Evolutionary conservation across 177 flowering plant species (phyloP), one percentile per base, ranked within the genome.

Genomic region (Tripterygium wilfordii): DNA sequence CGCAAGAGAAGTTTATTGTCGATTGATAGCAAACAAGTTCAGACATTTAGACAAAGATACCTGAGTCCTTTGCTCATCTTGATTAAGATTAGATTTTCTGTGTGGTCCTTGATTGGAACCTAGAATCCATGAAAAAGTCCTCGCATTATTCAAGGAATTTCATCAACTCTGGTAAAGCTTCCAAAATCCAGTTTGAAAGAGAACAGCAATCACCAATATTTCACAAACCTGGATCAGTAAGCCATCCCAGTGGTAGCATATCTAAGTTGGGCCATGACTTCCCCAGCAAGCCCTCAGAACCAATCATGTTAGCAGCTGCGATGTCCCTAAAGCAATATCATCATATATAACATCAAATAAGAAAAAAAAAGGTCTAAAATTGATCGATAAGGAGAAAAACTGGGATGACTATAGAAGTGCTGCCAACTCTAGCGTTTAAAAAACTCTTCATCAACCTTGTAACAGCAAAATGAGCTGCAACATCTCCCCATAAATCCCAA

Each of bases 261-360:
- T 88, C 95, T 26, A 84, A 60, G 61, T 92, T 91, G 10, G 96
- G 96, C 96, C 96, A 88, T 50, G 96, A 92, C 47, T 72, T 82
- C 22, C 96, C 98, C 22, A 12, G 22, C 67, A 83, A 61, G 19
- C 92, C 86, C 24, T 56, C 36, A 12, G 76, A 61, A 52, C 95
- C 96, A 56, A 75, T 66, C 84, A 82, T 72, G 40, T 53, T 47
- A 36, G 90, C 73, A 44, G 64, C 45, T 48, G 92, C 51, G 36
- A 88, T 69, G 43, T 88, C 95, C 70, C 98, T 91, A 66, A 41
- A 22, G 3, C 27, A 15, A 51, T 30, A 25, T 42, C 10, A 19
- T 20, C 22, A 45, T 12, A 21, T 31, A 10, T n/a, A 10, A 23
- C 37, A 3, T 24, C 10, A 21, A 14, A 10, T 30, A 31, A n/a